These are phyloP conservation scores for Quercus bicolor DNA, from an alignment of 306 rosid genomes.

Conservation along the genomic window DNA sequence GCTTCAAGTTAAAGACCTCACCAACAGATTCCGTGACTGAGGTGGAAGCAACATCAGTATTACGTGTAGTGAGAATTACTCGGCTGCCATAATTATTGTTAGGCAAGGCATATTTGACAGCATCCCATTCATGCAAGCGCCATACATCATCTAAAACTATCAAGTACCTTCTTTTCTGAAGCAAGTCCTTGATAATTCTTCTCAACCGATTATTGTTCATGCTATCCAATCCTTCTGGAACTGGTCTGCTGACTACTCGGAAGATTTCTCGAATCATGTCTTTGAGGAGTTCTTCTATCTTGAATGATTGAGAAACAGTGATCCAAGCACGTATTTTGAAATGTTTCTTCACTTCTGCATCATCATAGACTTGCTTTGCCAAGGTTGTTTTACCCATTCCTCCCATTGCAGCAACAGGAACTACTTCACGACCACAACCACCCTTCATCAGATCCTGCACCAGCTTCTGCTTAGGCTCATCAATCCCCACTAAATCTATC, in stretches of 20 bases:
- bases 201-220: conserved; percentile 11
- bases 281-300: conserved; percentile 16
- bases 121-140: conserved; percentile 9
- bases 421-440: not conserved
- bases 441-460: not conserved
- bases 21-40: not conserved
- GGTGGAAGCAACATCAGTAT: conserved; percentile 1
- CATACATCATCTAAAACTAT: conserved; percentile 28
- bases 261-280: conserved; percentile 17
- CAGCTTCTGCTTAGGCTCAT: not conserved
- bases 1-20: conserved; percentile 4
- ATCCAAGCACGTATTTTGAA: conserved; percentile 15
- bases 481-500: conserved; percentile 1
- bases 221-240: not conserved
- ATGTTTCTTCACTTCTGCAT: not conserved
- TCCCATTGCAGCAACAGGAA: conserved; percentile 12
- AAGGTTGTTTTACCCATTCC: conserved; percentile 13
- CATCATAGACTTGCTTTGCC: not conserved
- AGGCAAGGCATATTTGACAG: conserved; percentile 7
- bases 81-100: conserved; percentile 10
- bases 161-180: conserved; percentile 1
- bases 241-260: not conserved
- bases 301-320: conserved; percentile 14
- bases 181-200: not conserved
- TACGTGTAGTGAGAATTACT: conserved; percentile 22